Conservation (phyloP, 2,329 filamentous ascomycete species). For the Penicillium sp. region DNA sequence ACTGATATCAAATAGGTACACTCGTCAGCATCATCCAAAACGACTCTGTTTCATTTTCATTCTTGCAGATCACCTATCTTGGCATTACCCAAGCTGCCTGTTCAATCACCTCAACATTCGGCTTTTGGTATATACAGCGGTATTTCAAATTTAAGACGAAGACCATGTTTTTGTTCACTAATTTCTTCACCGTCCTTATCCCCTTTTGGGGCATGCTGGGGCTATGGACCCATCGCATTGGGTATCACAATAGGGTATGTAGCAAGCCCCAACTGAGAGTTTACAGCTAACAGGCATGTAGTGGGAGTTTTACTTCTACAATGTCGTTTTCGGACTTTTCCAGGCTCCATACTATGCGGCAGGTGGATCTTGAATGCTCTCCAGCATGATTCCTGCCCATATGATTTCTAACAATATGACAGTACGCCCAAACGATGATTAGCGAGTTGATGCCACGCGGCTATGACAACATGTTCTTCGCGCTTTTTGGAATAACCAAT, state of each 20-base stretch:
- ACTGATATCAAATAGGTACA: slow-evolving; percentile 23
- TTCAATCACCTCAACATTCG: slow-evolving; percentile 42
- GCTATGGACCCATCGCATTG: slow-evolving; percentile 39
- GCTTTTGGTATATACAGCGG: slow-evolving; percentile 44
- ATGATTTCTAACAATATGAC: background rate
- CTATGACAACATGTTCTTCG: slow-evolving; percentile 48
- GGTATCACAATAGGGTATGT: slow-evolving; percentile 39
- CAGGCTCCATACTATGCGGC: slow-evolving; percentile 45
- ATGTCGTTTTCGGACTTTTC: slow-evolving; percentile 43
- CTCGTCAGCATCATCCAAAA: slow-evolving; percentile 44
- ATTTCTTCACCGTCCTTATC: slow-evolving; percentile 43
- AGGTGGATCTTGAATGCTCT: slow-evolving; percentile 3
- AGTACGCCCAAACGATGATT: slow-evolving; percentile 47
- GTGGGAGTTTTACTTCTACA: slow-evolving; percentile 47
- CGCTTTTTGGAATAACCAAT: slow-evolving; percentile 46
- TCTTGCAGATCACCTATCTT: slow-evolving; percentile 43
- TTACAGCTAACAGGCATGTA: slow-evolving; percentile 12
- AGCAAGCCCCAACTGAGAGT: background rate
- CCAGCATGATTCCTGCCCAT: background rate
- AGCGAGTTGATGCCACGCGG: slow-evolving; percentile 44
- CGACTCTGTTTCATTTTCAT: slow-evolving; percentile 41
- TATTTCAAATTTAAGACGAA: slow-evolving; percentile 44
- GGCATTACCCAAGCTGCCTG: slow-evolving; percentile 41
- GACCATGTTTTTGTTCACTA: slow-evolving; percentile 44
- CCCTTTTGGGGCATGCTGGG: slow-evolving; percentile 46